These are phyloP conservation scores for Blastobotrys buckinghamii DNA, from an alignment of 1,139 yeast genomes.

Conservation along the genomic window DNA sequence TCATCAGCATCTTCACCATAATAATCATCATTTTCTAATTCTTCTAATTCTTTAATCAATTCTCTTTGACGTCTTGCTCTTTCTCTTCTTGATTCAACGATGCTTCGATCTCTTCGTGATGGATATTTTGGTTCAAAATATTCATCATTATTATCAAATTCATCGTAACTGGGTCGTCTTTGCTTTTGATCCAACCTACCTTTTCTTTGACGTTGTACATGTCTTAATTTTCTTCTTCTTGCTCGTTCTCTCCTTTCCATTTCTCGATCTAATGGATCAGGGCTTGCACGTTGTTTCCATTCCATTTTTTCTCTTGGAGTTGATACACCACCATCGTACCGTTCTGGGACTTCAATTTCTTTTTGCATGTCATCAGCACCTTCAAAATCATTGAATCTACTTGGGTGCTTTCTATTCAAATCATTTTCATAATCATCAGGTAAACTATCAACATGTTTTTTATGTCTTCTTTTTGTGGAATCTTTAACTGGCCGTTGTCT, in stretches of 20 bases:
- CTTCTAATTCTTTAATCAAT: not conserved
- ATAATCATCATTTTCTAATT: constrained; percentile 1
- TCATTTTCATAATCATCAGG: not conserved
- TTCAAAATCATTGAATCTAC: not conserved
- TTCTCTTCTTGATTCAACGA: not conserved
- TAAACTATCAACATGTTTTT: not conserved
- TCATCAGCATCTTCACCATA: not conserved
- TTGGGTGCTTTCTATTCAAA: not conserved
- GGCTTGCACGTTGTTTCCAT: not conserved
- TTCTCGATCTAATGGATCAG: not conserved
- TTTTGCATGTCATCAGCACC: not conserved
- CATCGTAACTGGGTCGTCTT: not conserved
- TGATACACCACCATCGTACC: not conserved
- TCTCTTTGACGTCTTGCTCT: not conserved
- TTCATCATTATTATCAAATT: not conserved
- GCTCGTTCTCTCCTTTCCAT: not conserved
- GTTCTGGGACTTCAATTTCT: not conserved
- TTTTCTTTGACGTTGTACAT: not conserved
- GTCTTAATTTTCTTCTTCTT: not conserved
- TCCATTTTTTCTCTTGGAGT: not conserved
- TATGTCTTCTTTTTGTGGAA: not conserved
- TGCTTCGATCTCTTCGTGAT: not conserved
- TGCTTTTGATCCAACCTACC: not conserved
- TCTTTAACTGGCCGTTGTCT: not conserved
- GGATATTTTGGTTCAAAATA: not conserved